Percentiles rank a stretch among this genome's conserved stretches.
phyloP scores from a whole-genome alignment of 805 yeast genomes.

The Tetrapisispora namnaoensis region DNA sequence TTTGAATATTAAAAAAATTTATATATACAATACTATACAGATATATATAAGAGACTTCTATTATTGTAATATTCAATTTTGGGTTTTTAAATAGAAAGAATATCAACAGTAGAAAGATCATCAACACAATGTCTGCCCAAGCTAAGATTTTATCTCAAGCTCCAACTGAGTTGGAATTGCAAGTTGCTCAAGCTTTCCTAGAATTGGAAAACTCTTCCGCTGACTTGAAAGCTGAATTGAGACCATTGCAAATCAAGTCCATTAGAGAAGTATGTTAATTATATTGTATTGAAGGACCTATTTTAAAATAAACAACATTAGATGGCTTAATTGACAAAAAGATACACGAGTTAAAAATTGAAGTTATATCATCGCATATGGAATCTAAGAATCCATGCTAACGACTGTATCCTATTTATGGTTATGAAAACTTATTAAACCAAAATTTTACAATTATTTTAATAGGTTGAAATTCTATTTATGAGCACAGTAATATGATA shows the following conservation, averaged over 20 bases:
- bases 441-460: no score
- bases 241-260: constrained; percentile 97
- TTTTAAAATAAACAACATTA: background rate
- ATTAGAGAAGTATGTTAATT: constrained; percentile 66
- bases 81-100: background rate
- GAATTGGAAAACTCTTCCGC: constrained; percentile 92
- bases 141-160: constrained; percentile 89
- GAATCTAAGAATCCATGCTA: no score
- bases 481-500: no score
- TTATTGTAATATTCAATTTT: background rate
- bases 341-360: background rate
- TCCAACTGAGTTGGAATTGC: constrained; percentile 98
- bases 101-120: constrained; percentile 6
- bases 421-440: no score
- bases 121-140: constrained; percentile 71
- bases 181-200: constrained; percentile 96
- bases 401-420: background rate
- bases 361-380: background rate
- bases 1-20: constrained; percentile 1
- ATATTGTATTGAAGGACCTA: background rate
- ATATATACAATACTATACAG: background rate
- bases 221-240: constrained; percentile 94
- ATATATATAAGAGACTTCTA: background rate
- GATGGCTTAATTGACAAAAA: background rate
- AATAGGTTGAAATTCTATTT: no score